phyloP scores from a whole-genome alignment of 2,329 filamentous ascomycete species.

The Diaporthe ampelina region DNA sequence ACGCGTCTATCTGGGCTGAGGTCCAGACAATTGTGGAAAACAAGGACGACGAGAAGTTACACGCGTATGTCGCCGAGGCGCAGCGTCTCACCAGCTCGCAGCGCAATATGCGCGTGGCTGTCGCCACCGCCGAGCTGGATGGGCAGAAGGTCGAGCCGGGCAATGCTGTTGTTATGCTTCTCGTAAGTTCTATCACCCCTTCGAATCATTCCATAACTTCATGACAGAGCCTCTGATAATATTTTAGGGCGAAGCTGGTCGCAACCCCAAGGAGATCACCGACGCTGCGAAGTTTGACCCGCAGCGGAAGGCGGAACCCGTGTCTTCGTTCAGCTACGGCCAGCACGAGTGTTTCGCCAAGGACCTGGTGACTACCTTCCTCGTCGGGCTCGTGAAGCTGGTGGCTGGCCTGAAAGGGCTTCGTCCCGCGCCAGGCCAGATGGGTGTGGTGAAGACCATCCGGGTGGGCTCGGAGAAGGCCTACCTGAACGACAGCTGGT shows the following conservation, averaged over 20 bases:
- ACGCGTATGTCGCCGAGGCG: conserved; percentile 57
- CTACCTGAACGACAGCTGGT: conserved; percentile 64
- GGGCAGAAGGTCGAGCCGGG: conserved; percentile 57
- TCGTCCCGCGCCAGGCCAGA: conserved; percentile 59
- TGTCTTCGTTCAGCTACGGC: conserved; percentile 60
- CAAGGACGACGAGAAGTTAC: conserved; percentile 50
- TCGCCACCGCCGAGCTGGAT: conserved; percentile 50
- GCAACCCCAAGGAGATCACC: conserved; percentile 54
- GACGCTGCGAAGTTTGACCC: conserved; percentile 55
- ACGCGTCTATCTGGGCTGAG: conserved; percentile 54
- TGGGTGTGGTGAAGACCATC: conserved; percentile 62
- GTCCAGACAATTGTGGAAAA: conserved; percentile 56
- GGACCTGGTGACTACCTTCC: conserved; percentile 56
- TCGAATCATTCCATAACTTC: rapidly evolving
- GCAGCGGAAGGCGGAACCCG: conserved; percentile 45
- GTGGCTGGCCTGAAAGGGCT: conserved; percentile 59
- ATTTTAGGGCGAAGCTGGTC: conserved; percentile 54
- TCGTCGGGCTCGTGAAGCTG: conserved; percentile 59
- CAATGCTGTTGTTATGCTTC: conserved; percentile 55
- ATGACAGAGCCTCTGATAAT: neutral
- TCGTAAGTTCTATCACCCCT: conserved; percentile 49
- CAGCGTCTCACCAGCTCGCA: conserved; percentile 57
- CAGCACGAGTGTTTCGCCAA: conserved; percentile 55
- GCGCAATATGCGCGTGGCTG: conserved; percentile 53
- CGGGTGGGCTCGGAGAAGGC: conserved; percentile 54